Base-by-base conservation (phyloP, 129 eudicot species). In the Daucus carota region DNA sequence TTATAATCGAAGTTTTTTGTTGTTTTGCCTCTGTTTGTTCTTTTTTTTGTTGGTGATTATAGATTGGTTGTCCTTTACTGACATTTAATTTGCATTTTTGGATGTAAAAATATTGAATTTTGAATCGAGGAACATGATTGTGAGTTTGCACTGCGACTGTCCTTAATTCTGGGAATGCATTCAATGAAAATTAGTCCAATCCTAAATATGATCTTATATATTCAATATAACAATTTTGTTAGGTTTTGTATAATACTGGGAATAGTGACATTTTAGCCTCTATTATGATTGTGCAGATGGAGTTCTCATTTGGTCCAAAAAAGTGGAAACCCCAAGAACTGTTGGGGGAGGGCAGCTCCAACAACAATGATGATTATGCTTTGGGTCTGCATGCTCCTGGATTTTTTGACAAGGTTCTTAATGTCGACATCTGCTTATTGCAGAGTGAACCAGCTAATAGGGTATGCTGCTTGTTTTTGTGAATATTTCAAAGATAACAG, bases 371-470 rank as follows among this genome's bases (percentile, higher is more conserved):
- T 76, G 77, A 52, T 84, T 86, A 70, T 80, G 86, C 98, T 54
- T 84, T 94, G 83, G 98, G 98, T 54, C 84, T 94, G 81, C 98
- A 94, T 86, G 98, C 96, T 80, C 98, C 98, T 76, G 98, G 98
- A 18, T 91, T 94, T 82, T 94, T 86, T 77, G 97, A 94, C 70
- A 94, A 89, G 86, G 96, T 94, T 76, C 85, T 94, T 8, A 82
- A 94, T 86, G 85, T 94, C 20, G 76, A 91, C 63, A 94, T 87
- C 48, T 94, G 98, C 83, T 82, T 94, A 71, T 82, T 94, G 80
- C 98, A 94, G 80, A 91, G 97, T 72, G 97, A 86, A 60, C 97
- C 98, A 24, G 96, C 96, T 33, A 91, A 94, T 82, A 80, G 72
- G 98, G 98, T 91, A 76, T 80, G 82, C 34, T 57, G 42, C 69